Base-by-base conservation (phyloP, 257 asterid genomes). In the Jasminum sambac region DNA sequence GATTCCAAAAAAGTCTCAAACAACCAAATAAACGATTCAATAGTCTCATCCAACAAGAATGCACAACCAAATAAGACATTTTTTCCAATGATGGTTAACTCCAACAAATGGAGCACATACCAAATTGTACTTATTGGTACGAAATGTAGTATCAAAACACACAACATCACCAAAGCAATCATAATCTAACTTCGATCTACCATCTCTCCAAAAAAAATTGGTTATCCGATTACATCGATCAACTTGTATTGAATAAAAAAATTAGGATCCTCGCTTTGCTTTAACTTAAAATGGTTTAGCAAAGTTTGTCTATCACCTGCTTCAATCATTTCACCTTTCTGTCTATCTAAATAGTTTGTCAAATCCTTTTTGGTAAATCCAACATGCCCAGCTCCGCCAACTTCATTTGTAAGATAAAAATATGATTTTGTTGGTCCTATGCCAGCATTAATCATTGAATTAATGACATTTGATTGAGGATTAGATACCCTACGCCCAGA, bases 101-200 rank as follows among this genome's bases (percentile, higher is more conserved):
- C 75, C 71, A 6, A 75, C 67, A 63, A 75, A 75, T 10, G 52
- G 66, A 34, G 74, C 46, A 74, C 43, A 48, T n/a, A 69, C 57
- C 50, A 68, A 60, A 4, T 63, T 17, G 36, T 69, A 63, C 48
- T 6, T 69, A 8, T 75, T 75, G 1, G 67, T 69, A 8, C 38
- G 24, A 4, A 60, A 75, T 9, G 67, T 55, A 11, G 55, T 52
- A 12, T 69, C 61, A 39, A 75, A 75, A 48, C 13, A 25, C 5
- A 75, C 25, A 0, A 75, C 79, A 55, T 69, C 63, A 0, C 71
- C 67, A 63, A 75, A 68, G 25, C 55, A 46, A 0, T 63, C 79
- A 50, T 19, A 48, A 8, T 75, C 40, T 3, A 48, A 14, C 19
- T 11, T 74, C 5, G 74, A 74, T 8, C 46, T 12, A 64, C 69